Evolutionary conservation across 73 alveolate species (phyloP).

Genomic region (Tetrahymena elliotti): DNA sequence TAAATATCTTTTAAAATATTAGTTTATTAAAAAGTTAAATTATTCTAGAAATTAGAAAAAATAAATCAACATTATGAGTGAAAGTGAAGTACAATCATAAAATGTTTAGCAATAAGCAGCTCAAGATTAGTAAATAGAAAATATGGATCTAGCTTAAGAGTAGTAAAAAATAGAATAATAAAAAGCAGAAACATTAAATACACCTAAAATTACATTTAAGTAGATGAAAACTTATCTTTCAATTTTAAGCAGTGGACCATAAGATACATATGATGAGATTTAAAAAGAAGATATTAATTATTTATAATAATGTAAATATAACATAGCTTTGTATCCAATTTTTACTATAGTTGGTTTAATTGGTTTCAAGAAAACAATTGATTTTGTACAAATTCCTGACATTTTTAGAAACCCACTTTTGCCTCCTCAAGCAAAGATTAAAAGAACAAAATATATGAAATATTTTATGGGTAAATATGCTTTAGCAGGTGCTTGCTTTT

Average conservation of each 20-base stretch:
- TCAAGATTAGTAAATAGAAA: neutral
- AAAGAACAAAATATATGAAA: neutral
- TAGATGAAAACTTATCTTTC: neutral
- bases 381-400: neutral
- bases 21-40: neutral
- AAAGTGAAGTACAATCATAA: neutral
- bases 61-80: neutral
- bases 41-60: neutral
- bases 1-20: neutral
- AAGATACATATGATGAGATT: neutral
- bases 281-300: neutral
- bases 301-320: neutral
- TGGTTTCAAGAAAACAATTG: neutral
- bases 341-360: neutral
- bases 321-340: neutral
- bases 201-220: neutral
- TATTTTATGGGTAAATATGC: neutral
- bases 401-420: neutral
- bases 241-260: neutral
- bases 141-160: neutral
- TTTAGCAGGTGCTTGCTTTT: neutral
- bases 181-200: neutral
- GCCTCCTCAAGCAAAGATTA: neutral
- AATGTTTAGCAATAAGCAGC: neutral
- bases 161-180: neutral